Evolutionary conservation across 2,329 filamentous ascomycete genomes (phyloP).

Genomic region (Fusarium devonianum): DNA sequence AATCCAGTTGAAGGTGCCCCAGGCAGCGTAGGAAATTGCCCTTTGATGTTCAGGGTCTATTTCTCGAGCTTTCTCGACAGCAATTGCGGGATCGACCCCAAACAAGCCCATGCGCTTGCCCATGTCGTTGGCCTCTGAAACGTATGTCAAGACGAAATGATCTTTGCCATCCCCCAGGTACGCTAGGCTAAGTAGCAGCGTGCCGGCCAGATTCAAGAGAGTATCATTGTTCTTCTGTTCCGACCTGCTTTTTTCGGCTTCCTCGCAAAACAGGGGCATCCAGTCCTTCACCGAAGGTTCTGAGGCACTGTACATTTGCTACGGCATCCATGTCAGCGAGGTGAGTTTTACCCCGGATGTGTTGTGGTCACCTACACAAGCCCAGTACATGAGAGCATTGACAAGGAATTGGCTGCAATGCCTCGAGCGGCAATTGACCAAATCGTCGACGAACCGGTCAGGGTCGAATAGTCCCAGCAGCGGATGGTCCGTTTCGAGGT

Average conservation of each 20-base stretch:
- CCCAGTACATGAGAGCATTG: constrained; percentile 21
- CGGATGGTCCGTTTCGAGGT: constrained; percentile 50
- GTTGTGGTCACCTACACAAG: constrained; percentile 17
- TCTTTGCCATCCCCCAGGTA: constrained; percentile 47
- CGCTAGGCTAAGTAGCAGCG: constrained; percentile 46
- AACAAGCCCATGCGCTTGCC: constrained; percentile 44
- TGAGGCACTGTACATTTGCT: constrained; percentile 23
- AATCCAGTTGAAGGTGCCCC: constrained; percentile 50
- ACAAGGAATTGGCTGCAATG: constrained; percentile 12
- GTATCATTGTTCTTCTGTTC: constrained; percentile 17
- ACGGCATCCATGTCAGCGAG: neutral
- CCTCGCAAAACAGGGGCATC: constrained; percentile 12
- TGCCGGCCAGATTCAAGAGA: constrained; percentile 42
- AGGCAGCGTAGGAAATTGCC: constrained; percentile 37
- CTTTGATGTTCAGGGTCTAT: constrained; percentile 8
- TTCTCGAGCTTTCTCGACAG: constrained; percentile 15
- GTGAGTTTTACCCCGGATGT: neutral
- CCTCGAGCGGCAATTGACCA: constrained; percentile 32
- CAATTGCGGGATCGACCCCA: constrained; percentile 15
- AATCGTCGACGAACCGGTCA: constrained; percentile 45
- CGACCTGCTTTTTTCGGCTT: constrained; percentile 17
- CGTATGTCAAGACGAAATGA: constrained; percentile 44
- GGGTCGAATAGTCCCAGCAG: constrained; percentile 49
- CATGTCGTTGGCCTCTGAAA: constrained; percentile 42
- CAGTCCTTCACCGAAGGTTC: neutral